A percentile compares a stretch with the other conserved stretches of the same genome.
phyloP scores from a whole-genome alignment of 2,329 filamentous ascomycete genomes.

The Aspergillus pseudonomiae region DNA sequence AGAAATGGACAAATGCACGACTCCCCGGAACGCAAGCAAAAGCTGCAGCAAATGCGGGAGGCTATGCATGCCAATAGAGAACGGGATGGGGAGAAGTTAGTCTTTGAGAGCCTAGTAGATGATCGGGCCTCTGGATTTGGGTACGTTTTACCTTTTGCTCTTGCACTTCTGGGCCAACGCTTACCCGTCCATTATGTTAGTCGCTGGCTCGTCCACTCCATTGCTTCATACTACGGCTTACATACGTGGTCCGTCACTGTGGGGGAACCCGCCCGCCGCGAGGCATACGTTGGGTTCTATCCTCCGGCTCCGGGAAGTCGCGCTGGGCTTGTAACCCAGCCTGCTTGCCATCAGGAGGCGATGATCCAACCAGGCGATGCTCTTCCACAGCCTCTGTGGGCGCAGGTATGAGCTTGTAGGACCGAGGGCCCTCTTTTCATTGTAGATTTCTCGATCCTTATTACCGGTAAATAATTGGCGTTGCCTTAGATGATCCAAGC shows the following conservation, averaged over 20 bases:
- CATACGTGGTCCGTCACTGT: slow-evolving; percentile 79
- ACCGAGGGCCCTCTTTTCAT: not conserved
- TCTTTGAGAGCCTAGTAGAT: slow-evolving; percentile 78
- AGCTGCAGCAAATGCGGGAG: slow-evolving; percentile 51
- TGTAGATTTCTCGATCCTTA: not conserved
- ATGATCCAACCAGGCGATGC: slow-evolving; percentile 39
- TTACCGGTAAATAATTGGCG: not conserved
- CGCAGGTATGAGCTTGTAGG: slow-evolving; percentile 33
- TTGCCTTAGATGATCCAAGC: not conserved
- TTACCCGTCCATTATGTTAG: slow-evolving; percentile 46
- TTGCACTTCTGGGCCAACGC: slow-evolving; percentile 11
- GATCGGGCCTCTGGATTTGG: slow-evolving; percentile 81
- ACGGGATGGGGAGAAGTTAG: slow-evolving; percentile 66
- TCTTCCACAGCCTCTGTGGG: slow-evolving; percentile 42
- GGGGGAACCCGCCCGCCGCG: slow-evolving; percentile 69
- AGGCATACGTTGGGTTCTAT: slow-evolving; percentile 77
- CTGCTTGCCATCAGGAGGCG: slow-evolving; percentile 31
- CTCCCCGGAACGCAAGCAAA: slow-evolving; percentile 56
- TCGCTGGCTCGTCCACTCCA: slow-evolving; percentile 90
- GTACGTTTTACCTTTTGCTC: slow-evolving; percentile 53
- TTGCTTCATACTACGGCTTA: slow-evolving; percentile 89
- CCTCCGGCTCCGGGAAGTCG: slow-evolving; percentile 36
- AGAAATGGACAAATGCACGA: slow-evolving; percentile 67
- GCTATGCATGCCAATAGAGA: slow-evolving; percentile 32
- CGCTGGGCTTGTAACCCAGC: slow-evolving; percentile 24